Conservation (phyloP, 1,139 yeast species). For the Hyphopichia khmerensis region DNA sequence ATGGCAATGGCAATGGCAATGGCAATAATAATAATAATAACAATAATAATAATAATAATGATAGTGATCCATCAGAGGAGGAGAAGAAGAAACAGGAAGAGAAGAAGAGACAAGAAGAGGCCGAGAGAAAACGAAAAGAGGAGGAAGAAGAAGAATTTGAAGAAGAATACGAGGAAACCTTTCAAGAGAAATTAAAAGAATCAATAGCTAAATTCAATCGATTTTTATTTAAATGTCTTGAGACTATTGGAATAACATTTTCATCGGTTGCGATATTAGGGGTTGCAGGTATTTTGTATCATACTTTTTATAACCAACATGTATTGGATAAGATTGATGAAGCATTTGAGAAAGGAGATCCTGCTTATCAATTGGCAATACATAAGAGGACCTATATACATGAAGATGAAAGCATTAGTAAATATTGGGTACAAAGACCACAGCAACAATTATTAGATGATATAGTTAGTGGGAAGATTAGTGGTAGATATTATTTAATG, state of each 20-base stretch:
- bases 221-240: constrained; percentile 55
- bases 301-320: constrained; percentile 56
- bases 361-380: constrained; percentile 59
- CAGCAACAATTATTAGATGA: constrained; percentile 68
- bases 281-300: constrained; percentile 70
- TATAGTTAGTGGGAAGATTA: constrained; percentile 59
- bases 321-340: constrained; percentile 63
- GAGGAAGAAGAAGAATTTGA: constrained; percentile 10
- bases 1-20: neutral
- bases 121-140: constrained; percentile 4
- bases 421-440: constrained; percentile 65
- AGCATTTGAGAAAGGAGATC: constrained; percentile 71
- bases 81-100: neutral
- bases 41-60: neutral
- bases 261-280: constrained; percentile 74
- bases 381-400: constrained; percentile 42
- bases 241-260: constrained; percentile 73
- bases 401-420: constrained; percentile 24
- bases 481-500: constrained; percentile 68
- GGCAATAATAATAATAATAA: neutral
- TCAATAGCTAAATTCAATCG: constrained; percentile 9
- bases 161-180: constrained; percentile 10
- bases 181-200: constrained; percentile 9
- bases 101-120: constrained; percentile 19
- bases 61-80: neutral